Conservation (phyloP, 2,329 filamentous ascomycete genomes). For the Penicillium brevicompactum region DNA sequence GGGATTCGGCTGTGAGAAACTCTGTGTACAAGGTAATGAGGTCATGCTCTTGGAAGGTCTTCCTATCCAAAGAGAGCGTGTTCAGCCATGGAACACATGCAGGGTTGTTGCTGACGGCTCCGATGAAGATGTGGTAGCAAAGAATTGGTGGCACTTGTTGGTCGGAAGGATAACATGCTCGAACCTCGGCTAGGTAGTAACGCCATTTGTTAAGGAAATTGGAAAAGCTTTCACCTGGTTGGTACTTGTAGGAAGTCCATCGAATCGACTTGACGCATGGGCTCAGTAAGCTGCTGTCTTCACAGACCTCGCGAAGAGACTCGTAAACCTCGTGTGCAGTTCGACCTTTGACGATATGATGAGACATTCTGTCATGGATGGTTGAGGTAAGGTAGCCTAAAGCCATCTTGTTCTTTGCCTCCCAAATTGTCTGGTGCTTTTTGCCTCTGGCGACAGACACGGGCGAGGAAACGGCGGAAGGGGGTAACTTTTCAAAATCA, state of each 20-base stretch:
- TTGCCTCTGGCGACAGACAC: neutral
- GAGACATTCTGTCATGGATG: neutral
- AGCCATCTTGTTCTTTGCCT: neutral
- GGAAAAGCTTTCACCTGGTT: neutral
- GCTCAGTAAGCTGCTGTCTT: neutral
- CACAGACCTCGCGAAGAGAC: neutral
- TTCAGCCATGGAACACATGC: neutral
- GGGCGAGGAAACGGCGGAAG: neutral
- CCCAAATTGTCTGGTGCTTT: neutral
- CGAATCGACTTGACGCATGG: neutral
- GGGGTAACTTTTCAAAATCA: neutral
- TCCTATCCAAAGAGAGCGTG: neutral
- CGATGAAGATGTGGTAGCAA: neutral
- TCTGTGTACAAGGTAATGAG: neutral
- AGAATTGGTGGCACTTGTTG: neutral
- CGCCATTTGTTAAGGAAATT: neutral
- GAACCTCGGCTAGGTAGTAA: neutral
- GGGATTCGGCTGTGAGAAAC: neutral
- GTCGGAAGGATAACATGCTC: neutral
- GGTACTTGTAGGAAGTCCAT: neutral
- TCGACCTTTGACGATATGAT: neutral
- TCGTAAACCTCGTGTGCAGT: neutral
- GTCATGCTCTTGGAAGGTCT: neutral
- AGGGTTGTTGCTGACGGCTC: neutral
- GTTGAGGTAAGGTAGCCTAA: neutral